Evolutionary conservation across 768 basidiomycete species (phyloP), one percentile per base, ranked within the genome.

Genomic region (Trametes meyenii): DNA sequence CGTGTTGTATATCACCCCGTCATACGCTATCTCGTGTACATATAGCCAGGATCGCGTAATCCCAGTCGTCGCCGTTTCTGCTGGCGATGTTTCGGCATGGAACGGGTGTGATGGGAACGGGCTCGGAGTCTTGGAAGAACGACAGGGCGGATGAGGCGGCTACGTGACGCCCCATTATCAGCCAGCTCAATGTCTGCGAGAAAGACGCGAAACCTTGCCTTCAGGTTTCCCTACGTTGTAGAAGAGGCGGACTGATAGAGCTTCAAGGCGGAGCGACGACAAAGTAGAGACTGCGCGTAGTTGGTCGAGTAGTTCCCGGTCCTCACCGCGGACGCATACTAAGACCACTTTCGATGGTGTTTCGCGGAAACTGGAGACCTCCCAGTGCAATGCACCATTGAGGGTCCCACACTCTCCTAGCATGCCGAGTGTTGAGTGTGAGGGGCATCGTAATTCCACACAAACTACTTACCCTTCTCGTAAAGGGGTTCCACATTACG

Each of bases 1-100:
- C 23, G 39, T 65, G 55, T 68, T 62, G 51, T 59, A 60, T 33
- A 58, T 54, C 54, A 46, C 46, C 38, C 26, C 48, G 13, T 60
- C 60, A 52, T 39, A 49, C 40, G 58, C 55, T 52, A 36, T 42
- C 39, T 63, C 51, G 60, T 54, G 55, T 59, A 46, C 70, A 64
- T 63, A 83, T 61, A 54, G 85, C 76, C 69, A 81, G 83, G 58
- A 87, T 67, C 19, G 81, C 84, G 69, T 78, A 78, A 69, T 86
- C 82, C 85, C 86, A 89, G 55, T 79, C 63, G 58, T 83, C 76
- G 29, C 60, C 64, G 1, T 69, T 66, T 16, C 62, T 60, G 36
- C 79, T 81, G 5, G 83, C 77, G 46, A 89, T 81, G 46, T 66
- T 68, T 38, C 78, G 74, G 66, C 83, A 86, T 2, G 87, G 85